A percentile compares a stretch with the other conserved stretches of the same genome.
phyloP scores from a whole-genome alignment of 495 filamentous ascomycete species.

The Aspergillus biplanus region DNA sequence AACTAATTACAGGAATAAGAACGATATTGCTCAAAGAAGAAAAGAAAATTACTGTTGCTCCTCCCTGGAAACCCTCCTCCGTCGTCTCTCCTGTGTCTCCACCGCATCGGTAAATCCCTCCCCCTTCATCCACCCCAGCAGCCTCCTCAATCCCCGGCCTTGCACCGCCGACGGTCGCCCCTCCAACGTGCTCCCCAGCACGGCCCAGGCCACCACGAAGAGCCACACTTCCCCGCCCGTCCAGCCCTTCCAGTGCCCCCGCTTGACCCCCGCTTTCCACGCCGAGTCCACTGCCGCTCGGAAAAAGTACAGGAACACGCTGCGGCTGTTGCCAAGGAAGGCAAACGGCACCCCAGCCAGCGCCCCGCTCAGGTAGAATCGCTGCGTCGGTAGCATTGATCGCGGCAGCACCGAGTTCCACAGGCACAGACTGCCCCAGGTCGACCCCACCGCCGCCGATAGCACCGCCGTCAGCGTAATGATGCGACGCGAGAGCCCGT shows the following conservation, averaged over 20 bases:
- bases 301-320: slow-evolving; percentile 69
- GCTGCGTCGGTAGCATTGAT: slow-evolving; percentile 71
- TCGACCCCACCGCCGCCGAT: slow-evolving; percentile 75
- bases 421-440: slow-evolving; percentile 87
- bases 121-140: slow-evolving; percentile 73
- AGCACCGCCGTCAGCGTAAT: slow-evolving; percentile 74
- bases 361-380: slow-evolving; percentile 88
- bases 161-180: slow-evolving; percentile 66
- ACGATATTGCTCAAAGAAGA: neutral
- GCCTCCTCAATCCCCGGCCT: slow-evolving; percentile 70
- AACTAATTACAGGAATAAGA: slow-evolving; percentile 12
- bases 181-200: slow-evolving; percentile 81
- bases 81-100: slow-evolving; percentile 26
- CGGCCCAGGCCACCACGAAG: slow-evolving; percentile 73
- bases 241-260: slow-evolving; percentile 78
- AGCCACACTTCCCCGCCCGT: slow-evolving; percentile 81
- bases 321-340: slow-evolving; percentile 66
- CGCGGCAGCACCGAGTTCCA: slow-evolving; percentile 79
- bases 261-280: slow-evolving; percentile 91
- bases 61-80: slow-evolving; percentile 35
- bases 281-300: slow-evolving; percentile 74
- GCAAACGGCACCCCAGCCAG: slow-evolving; percentile 79
- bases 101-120: slow-evolving; percentile 61
- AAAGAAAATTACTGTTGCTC: slow-evolving; percentile 14
- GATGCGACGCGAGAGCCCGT: slow-evolving; percentile 60